Percentiles rank a stretch among this genome's conserved stretches.
phyloP scores from a whole-genome alignment of 805 yeast genomes.

The Candida morakotiae region DNA sequence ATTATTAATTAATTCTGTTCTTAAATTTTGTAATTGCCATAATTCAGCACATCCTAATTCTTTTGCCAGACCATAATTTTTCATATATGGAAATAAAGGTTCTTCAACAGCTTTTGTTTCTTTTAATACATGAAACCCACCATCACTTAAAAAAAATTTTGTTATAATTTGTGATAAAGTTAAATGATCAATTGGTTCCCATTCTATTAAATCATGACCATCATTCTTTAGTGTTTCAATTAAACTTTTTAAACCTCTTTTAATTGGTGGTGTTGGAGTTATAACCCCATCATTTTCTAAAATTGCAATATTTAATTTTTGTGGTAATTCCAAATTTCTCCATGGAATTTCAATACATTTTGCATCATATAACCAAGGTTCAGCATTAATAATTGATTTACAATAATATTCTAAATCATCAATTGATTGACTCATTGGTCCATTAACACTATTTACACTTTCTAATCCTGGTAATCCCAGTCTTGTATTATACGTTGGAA shows the following conservation, averaged over 20 bases:
- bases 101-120: slow-evolving; percentile 39
- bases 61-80: slow-evolving; percentile 28
- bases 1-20: slow-evolving; percentile 33
- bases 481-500: slow-evolving; percentile 31
- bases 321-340: slow-evolving; percentile 25
- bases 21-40: slow-evolving; percentile 36
- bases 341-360: slow-evolving; percentile 45
- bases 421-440: slow-evolving; percentile 42
- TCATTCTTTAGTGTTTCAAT: slow-evolving; percentile 26
- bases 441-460: slow-evolving; percentile 40
- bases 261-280: slow-evolving; percentile 54
- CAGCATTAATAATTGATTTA: slow-evolving; percentile 29
- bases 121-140: slow-evolving; percentile 25
- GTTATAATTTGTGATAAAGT: slow-evolving; percentile 26
- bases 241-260: slow-evolving; percentile 36
- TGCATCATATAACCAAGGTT: slow-evolving; percentile 50
- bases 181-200: slow-evolving; percentile 40
- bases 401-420: slow-evolving; percentile 37
- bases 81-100: slow-evolving; percentile 41
- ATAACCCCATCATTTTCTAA: slow-evolving; percentile 41
- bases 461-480: slow-evolving; percentile 27
- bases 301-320: slow-evolving; percentile 39
- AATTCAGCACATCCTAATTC: slow-evolving; percentile 36
- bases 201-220: slow-evolving; percentile 50
- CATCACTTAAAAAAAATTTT: slow-evolving; percentile 42